A percentile compares a stretch with the other conserved stretches of the same genome.
phyloP scores from a whole-genome alignment of 371 early-diverging fungal species.

The Basidiobolus meristosporus region DNA sequence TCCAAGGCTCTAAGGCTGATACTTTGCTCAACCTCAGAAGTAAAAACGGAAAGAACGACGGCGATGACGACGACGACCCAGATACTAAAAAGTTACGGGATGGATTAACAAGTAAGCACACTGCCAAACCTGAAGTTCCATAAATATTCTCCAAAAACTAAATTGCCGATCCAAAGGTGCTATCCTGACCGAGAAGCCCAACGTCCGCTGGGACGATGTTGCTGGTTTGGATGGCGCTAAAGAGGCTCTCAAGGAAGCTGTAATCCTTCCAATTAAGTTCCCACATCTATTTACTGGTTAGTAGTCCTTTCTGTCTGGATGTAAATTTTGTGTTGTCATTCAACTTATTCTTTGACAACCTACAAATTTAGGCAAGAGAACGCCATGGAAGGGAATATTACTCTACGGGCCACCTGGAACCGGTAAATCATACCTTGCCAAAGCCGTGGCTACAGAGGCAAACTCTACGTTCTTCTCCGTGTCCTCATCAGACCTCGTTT shows the following conservation, averaged over 20 bases:
- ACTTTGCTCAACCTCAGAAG: slow-evolving; percentile 9
- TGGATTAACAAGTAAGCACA: slow-evolving; percentile 52
- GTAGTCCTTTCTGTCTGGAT: no score
- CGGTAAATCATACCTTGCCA: slow-evolving; percentile 94
- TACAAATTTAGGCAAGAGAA: slow-evolving; percentile 43
- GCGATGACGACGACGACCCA: slow-evolving; percentile 64
- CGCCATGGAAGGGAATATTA: slow-evolving; percentile 95
- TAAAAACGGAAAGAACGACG: slow-evolving; percentile 20
- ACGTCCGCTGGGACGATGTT: slow-evolving; percentile 92
- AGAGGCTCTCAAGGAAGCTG: slow-evolving; percentile 95
- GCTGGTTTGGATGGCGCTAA: slow-evolving; percentile 97
- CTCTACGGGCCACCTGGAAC: slow-evolving; percentile 98
- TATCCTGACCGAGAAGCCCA: slow-evolving; percentile 86
- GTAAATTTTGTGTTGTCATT: no score
- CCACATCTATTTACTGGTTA: slow-evolving; percentile 86
- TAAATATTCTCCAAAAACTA: no score
- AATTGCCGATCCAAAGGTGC: slow-evolving; percentile 31
- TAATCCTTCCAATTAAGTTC: slow-evolving; percentile 94
- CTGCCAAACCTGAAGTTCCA: no score
- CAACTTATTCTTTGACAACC: background rate
- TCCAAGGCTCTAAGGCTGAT: background rate
- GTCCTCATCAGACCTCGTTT: slow-evolving; percentile 86
- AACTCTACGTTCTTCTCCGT: slow-evolving; percentile 90
- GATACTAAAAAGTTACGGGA: slow-evolving; percentile 76
- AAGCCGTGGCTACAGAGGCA: slow-evolving; percentile 93